Percentiles rank a stretch among this genome's conserved stretches.
Conservation (phyloP, 2,329 filamentous ascomycete species). For the Pestalotiopsis sp. region DNA sequence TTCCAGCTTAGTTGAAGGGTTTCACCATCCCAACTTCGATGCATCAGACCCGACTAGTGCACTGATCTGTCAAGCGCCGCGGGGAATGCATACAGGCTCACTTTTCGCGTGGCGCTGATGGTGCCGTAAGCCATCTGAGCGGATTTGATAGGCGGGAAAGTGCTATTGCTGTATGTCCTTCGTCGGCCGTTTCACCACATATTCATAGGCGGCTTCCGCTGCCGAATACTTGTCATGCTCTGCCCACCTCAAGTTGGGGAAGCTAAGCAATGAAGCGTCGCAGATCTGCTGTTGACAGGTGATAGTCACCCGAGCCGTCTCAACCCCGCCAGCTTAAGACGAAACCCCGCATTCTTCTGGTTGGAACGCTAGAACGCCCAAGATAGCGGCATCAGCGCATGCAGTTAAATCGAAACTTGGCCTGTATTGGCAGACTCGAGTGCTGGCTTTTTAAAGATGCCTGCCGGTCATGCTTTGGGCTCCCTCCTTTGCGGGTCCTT, state of each 20-base stretch:
- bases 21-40: background rate
- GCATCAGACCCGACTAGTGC: background rate
- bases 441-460: background rate
- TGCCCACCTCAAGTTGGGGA: background rate
- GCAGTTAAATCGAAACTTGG: background rate
- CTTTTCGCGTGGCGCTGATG: background rate
- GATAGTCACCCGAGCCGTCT: background rate
- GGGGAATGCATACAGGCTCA: background rate
- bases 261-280: background rate
- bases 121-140: background rate
- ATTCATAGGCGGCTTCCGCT: background rate
- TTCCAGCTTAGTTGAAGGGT: background rate
- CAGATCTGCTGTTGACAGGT: background rate
- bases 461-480: background rate
- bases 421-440: background rate
- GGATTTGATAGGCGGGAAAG: background rate
- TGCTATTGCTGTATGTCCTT: background rate
- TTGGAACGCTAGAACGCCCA: slow-evolving; percentile 3
- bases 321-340: background rate
- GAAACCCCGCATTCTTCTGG: slow-evolving; percentile 5
- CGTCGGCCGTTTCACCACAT: slow-evolving; percentile 2
- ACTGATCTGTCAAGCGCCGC: background rate
- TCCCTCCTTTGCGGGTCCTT: background rate
- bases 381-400: slow-evolving; percentile 8
- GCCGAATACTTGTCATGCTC: background rate